Evolutionary conservation across 441 rosid species (phyloP), one percentile per base, ranked within the genome.

Genomic region (Gossypium gossypioides): DNA sequence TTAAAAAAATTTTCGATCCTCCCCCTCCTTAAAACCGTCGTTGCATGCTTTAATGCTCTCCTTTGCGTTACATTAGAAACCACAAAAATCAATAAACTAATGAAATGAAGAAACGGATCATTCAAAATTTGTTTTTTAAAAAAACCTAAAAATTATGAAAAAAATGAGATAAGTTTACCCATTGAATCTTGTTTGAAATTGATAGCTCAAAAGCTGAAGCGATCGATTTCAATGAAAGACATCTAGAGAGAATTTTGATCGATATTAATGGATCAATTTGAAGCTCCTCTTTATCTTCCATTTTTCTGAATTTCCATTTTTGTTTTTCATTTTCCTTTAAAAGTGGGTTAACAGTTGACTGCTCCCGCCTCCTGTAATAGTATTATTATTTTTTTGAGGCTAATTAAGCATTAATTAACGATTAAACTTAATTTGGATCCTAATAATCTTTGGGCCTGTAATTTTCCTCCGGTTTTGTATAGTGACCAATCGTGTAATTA

Each of bases 151-250:
- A 27, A 22, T 22, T 21, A 68, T 13, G 32, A 13, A 10, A 34
- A 79, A 44, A 56, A 71, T 22, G 25, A n/a, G 46, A 79, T 56
- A 77, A 79, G 58, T 75, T 27, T 83, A 83, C 86, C 86, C 86
- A 83, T 83, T 76, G 69, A 9, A 74, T 59, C 77, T 67, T 52
- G 42, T 42, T 5, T 9, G 66, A 75, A 19, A 67, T 58, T 27
- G 62, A 72, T 6, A 34, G 62, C 60, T 40, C 63, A 44, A 44
- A 74, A 27, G 7, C 12, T 4, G 58, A 56, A 16, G 64, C 70
- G 81, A 77, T 52, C 50, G 27, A 72, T 27, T 27, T 46, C 27
- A 52, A 57, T 46, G 58, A 59, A 18, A 37, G 71, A 24, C 66
- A 37, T 13, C 10, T 9, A 16, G 70, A 69, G 54, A 44, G 68